Conservation (phyloP, 2,329 filamentous ascomycete species). For the Blastomyces silverae region DNA sequence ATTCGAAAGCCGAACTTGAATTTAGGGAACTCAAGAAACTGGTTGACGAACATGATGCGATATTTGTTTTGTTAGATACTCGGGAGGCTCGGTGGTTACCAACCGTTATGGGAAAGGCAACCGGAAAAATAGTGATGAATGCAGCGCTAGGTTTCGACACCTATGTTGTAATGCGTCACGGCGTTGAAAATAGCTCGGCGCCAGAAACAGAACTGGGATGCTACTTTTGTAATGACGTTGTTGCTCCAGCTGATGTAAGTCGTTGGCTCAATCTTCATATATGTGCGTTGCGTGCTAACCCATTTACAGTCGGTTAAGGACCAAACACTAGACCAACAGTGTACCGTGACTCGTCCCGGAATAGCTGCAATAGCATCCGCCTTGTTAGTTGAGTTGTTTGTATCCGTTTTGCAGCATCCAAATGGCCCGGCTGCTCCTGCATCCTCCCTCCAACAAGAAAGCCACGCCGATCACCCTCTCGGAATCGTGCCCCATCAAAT, state of each 20-base stretch:
- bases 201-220: constrained; percentile 71
- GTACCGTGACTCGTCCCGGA: constrained; percentile 90
- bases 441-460: constrained; percentile 29
- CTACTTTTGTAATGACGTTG: constrained; percentile 98
- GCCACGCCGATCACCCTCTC: constrained; percentile 40
- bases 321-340: constrained; percentile 93
- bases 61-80: constrained; percentile 97
- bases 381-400: constrained; percentile 79
- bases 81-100: constrained; percentile 92
- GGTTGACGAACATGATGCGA: constrained; percentile 77
- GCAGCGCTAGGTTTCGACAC: constrained; percentile 94
- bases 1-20: constrained; percentile 61
- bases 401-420: constrained; percentile 82
- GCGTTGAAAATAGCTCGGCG: constrained; percentile 54
- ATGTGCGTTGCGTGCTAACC: constrained; percentile 24
- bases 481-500: constrained; percentile 57
- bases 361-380: constrained; percentile 89
- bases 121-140: constrained; percentile 93
- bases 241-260: constrained; percentile 84
- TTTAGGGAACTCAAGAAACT: constrained; percentile 68
- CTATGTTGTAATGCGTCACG: constrained; percentile 95
- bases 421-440: constrained; percentile 41
- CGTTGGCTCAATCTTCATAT: constrained; percentile 16
- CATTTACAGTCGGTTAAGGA: constrained; percentile 75
- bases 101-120: constrained; percentile 89